Conservation (phyloP, 1,284 basidiomycete genomes). For the Cerrena zonata region DNA sequence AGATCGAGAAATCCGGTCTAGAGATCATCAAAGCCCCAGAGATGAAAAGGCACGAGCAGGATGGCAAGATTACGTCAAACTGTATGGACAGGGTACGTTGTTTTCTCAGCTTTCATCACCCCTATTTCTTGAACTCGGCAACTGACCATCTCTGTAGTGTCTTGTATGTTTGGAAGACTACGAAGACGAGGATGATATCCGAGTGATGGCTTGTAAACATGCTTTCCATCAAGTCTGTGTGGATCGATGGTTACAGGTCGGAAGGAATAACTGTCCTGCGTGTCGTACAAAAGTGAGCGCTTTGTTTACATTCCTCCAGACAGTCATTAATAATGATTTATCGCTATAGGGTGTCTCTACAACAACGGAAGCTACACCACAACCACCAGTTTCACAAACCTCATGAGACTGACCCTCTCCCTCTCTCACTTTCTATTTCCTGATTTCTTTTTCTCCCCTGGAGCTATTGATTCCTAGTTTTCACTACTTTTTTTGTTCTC, state of each 20-base stretch:
- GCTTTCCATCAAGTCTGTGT: conserved; percentile 83
- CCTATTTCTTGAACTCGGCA: not conserved
- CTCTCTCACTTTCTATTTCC: too few species aligned
- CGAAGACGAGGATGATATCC: conserved; percentile 64
- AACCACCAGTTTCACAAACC: not conserved
- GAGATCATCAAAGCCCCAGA: conserved; percentile 58
- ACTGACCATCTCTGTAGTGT: conserved; percentile 38
- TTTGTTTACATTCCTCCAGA: too few species aligned
- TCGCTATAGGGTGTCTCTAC: conserved; percentile 6
- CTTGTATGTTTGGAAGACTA: conserved; percentile 84
- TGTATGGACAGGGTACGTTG: conserved; percentile 67
- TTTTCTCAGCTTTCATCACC: too few species aligned
- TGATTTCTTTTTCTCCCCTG: too few species aligned
- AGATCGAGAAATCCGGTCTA: conserved; percentile 76
- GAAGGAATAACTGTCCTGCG: conserved; percentile 86
- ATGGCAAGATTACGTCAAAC: conserved; percentile 65
- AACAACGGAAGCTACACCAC: not conserved
- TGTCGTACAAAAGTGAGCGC: conserved; percentile 62
- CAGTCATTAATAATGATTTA: too few species aligned
- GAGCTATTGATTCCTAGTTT: too few species aligned
- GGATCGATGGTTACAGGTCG: conserved; percentile 80
- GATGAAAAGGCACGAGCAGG: conserved; percentile 49
- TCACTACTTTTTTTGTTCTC: too few species aligned
- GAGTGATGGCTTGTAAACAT: conserved; percentile 77
- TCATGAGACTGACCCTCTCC: too few species aligned